Evolutionary conservation across 148 eudicot genomes (phyloP).

Genomic region (Vaccinium vitisidaea): DNA sequence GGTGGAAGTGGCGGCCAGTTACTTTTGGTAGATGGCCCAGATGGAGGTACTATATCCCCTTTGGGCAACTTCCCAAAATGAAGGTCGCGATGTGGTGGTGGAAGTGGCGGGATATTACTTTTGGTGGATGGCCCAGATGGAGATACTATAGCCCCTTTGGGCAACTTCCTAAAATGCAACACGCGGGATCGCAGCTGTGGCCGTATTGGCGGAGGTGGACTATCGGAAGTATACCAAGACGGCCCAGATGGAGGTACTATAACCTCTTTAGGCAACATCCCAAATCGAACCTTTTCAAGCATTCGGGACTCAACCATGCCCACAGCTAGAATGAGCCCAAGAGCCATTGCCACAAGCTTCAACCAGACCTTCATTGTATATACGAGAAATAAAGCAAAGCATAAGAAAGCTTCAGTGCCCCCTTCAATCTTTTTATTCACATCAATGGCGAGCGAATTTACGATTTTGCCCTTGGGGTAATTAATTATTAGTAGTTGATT

Average conservation of each 20-base stretch:
- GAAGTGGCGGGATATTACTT: background rate
- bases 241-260: background rate
- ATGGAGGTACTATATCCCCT: background rate
- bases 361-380: background rate
- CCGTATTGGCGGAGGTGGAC: background rate
- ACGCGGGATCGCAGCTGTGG: background rate
- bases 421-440: background rate
- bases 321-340: background rate
- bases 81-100: background rate
- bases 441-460: background rate
- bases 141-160: background rate
- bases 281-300: background rate
- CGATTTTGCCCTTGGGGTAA: background rate
- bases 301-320: background rate
- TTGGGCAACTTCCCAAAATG: background rate
- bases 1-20: background rate
- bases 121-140: background rate
- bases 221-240: background rate
- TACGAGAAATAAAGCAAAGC: background rate
- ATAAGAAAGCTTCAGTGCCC: background rate
- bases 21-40: background rate
- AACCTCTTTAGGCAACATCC: background rate
- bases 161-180: background rate
- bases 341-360: background rate
- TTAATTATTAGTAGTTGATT: background rate